Conservation (phyloP, 768 basidiomycete species). For the Daedaleopsis sinensis region DNA sequence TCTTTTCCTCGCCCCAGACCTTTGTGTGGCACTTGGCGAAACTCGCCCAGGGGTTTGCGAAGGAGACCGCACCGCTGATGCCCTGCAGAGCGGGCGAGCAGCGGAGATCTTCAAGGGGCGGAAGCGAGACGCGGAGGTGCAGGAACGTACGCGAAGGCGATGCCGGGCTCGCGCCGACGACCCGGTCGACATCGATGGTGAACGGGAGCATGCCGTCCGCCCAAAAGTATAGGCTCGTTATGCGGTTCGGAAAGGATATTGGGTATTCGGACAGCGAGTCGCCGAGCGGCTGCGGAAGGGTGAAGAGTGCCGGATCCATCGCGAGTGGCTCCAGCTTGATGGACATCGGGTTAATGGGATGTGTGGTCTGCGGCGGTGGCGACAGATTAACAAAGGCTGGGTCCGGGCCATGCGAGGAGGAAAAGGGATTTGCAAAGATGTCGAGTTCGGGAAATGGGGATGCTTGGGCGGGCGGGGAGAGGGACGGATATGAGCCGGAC, state of each 20-base stretch:
- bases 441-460: constrained; percentile 14
- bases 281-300: constrained; percentile 22
- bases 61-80: constrained; percentile 58
- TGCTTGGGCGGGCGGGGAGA: constrained; percentile 9
- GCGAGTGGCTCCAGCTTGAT: constrained; percentile 33
- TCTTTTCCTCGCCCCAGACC: constrained; percentile 50
- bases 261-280: not conserved
- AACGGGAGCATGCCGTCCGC: constrained; percentile 74
- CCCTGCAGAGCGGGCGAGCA: constrained; percentile 63
- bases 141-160: constrained; percentile 47
- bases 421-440: constrained; percentile 7
- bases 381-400: constrained; percentile 10
- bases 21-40: constrained; percentile 66
- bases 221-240: constrained; percentile 46
- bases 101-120: constrained; percentile 54
- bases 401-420: constrained; percentile 8
- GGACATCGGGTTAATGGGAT: constrained; percentile 13
- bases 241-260: too few relatives aligned
- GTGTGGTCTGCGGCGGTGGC: constrained; percentile 16
- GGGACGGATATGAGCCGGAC: constrained; percentile 12
- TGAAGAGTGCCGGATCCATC: constrained; percentile 28
- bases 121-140: constrained; percentile 59
- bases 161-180: constrained; percentile 42
- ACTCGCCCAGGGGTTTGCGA: constrained; percentile 55
- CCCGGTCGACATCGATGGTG: constrained; percentile 58